Evolutionary conservation across 1,284 basidiomycete species (phyloP).

Genomic region (Microstroma glucosiphilum): DNA sequence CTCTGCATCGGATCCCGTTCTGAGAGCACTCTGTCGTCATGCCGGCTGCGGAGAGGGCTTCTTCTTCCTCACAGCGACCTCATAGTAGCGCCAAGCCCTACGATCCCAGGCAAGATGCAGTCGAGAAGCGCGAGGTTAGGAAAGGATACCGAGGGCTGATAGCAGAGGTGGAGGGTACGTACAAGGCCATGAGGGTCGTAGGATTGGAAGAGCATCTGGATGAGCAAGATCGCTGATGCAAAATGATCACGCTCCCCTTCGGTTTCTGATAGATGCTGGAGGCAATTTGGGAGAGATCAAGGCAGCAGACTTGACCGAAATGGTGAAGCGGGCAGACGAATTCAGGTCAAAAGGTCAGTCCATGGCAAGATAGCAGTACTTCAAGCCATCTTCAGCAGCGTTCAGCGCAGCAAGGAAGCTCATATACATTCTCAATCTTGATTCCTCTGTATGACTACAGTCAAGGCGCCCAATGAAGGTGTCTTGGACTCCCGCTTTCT

Average conservation of each 20-base stretch:
- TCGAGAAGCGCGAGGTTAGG: not conserved
- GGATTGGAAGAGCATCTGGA: not conserved
- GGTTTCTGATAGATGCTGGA: not conserved
- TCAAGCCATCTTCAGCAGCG: not conserved
- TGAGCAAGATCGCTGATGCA: not conserved
- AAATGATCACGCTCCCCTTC: not conserved
- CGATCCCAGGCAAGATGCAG: not conserved
- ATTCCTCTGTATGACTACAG: conserved; percentile 10
- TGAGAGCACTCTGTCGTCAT: too few relatives aligned
- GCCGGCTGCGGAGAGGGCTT: too few relatives aligned
- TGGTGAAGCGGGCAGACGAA: not conserved
- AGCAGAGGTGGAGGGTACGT: conserved; percentile 3
- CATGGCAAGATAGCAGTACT: not conserved
- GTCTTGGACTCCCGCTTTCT: conserved; percentile 42
- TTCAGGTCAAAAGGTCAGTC: not conserved
- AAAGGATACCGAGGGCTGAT: not conserved
- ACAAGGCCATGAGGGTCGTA: not conserved
- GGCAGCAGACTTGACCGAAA: not conserved
- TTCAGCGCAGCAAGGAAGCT: not conserved
- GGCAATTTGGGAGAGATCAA: not conserved
- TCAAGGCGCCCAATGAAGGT: conserved; percentile 29
- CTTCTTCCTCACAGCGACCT: too few relatives aligned
- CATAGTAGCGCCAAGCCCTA: not conserved
- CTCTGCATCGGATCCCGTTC: too few relatives aligned
- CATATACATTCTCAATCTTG: not conserved